Conservation (phyloP, 805 yeast genomes). For the Suhomyces sp. region DNA sequence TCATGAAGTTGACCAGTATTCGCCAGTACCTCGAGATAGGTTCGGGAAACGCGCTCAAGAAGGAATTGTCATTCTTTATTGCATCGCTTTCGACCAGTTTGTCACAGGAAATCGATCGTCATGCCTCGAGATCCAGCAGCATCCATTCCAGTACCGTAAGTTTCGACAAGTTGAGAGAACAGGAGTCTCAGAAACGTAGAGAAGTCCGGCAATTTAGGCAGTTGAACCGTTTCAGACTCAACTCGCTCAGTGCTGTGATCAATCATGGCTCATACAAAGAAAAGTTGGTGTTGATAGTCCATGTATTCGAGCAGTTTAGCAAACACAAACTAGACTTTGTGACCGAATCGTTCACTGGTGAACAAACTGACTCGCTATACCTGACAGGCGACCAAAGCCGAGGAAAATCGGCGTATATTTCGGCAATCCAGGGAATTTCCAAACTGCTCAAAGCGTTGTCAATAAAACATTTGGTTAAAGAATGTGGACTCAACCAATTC, state of each 20-base stretch:
- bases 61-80: constrained; percentile 18
- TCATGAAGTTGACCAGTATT: constrained; percentile 17
- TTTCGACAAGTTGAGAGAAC: constrained; percentile 5
- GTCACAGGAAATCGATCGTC: constrained; percentile 21
- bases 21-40: constrained; percentile 11
- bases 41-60: constrained; percentile 11
- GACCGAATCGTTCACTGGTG: neutral
- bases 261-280: constrained; percentile 30
- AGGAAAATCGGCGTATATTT: constrained; percentile 17
- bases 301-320: constrained; percentile 17
- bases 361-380: constrained; percentile 1
- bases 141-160: constrained; percentile 18
- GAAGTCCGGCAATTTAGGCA: constrained; percentile 2
- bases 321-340: constrained; percentile 4
- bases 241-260: constrained; percentile 21
- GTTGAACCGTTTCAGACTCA: constrained; percentile 7
- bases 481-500: constrained; percentile 16
- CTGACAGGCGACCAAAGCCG: constrained; percentile 9
- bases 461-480: constrained; percentile 13
- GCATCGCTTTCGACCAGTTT: constrained; percentile 19
- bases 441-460: constrained; percentile 12
- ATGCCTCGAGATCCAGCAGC: constrained; percentile 21
- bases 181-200: constrained; percentile 7
- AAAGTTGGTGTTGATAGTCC: constrained; percentile 19
- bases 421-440: constrained; percentile 13